These are phyloP conservation scores for Claviceps cyperi DNA, from an alignment of 2,329 filamentous ascomycete species.

Conservation along the genomic window DNA sequence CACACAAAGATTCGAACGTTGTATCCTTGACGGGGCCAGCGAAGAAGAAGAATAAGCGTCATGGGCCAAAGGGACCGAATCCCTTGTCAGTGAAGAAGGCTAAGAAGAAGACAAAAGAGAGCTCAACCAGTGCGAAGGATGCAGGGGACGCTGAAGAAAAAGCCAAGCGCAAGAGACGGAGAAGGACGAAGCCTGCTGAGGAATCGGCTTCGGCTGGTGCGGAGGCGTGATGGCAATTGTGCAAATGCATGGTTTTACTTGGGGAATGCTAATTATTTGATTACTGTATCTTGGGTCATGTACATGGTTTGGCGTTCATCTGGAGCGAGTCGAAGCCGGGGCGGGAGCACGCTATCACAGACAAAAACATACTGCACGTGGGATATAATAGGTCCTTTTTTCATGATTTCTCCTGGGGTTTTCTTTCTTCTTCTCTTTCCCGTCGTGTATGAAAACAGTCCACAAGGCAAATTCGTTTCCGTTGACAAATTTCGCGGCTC, in stretches of 20 bases:
- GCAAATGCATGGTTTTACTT: background rate
- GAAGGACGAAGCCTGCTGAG: slow-evolving; percentile 14
- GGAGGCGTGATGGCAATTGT: background rate
- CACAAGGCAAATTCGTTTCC: background rate
- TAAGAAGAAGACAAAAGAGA: slow-evolving; percentile 32
- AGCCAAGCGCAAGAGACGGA: slow-evolving; percentile 18
- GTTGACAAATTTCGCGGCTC: too few species aligned
- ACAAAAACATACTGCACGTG: too few species aligned
- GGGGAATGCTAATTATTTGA: background rate
- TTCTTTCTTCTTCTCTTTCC: background rate
- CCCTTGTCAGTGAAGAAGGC: slow-evolving; percentile 56
- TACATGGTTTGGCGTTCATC: background rate
- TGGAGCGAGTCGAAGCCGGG: too few species aligned
- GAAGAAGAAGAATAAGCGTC: slow-evolving; percentile 42
- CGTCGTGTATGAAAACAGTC: background rate
- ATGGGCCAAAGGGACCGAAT: slow-evolving; percentile 55
- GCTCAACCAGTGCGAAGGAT: slow-evolving; percentile 13
- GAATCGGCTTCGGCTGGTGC: background rate
- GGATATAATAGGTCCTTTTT: too few species aligned
- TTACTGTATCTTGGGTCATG: background rate
- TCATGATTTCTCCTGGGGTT: background rate
- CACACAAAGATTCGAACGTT: slow-evolving; percentile 6
- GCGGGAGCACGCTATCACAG: too few species aligned
- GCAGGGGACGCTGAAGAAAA: slow-evolving; percentile 12
- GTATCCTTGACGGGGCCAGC: slow-evolving; percentile 14